Evolutionary conservation across 345 rosid species (phyloP).

Genomic region (Garcia nutans): DNA sequence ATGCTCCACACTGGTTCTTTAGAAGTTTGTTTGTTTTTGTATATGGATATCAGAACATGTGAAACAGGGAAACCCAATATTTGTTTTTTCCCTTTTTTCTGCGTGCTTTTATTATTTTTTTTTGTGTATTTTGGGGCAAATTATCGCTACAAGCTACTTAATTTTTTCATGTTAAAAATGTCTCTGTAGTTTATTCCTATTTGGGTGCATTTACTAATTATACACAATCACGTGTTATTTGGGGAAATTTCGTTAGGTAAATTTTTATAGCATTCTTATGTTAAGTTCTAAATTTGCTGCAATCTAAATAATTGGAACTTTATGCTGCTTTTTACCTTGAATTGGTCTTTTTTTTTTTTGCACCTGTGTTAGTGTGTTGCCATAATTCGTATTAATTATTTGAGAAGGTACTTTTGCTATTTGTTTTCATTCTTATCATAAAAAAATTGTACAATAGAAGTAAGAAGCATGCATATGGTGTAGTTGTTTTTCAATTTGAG

Average conservation of each 20-base stretch:
- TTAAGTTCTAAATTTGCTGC: neutral
- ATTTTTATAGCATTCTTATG: neutral
- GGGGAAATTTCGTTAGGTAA: neutral
- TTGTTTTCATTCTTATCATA: neutral
- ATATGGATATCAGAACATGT: constrained; percentile 11
- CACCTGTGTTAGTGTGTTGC: neutral
- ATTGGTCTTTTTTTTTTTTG: neutral
- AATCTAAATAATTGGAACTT: neutral
- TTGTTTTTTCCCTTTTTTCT: neutral
- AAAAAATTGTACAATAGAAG: neutral
- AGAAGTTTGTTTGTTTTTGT: constrained; percentile 13
- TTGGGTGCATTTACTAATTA: neutral
- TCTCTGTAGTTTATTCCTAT: neutral
- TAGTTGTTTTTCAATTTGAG: neutral
- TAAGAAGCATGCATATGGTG: neutral
- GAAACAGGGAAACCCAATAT: constrained; percentile 6
- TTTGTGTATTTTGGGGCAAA: neutral
- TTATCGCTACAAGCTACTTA: neutral
- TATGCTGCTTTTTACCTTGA: neutral
- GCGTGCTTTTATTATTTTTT: neutral
- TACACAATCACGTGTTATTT: neutral
- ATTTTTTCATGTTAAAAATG: neutral
- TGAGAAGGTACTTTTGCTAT: neutral
- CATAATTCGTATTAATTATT: neutral
- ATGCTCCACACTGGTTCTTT: constrained; percentile 15